phyloP scores from a whole-genome alignment of 1,139 yeast genomes.

The Entelexis paramagnoliae region DNA sequence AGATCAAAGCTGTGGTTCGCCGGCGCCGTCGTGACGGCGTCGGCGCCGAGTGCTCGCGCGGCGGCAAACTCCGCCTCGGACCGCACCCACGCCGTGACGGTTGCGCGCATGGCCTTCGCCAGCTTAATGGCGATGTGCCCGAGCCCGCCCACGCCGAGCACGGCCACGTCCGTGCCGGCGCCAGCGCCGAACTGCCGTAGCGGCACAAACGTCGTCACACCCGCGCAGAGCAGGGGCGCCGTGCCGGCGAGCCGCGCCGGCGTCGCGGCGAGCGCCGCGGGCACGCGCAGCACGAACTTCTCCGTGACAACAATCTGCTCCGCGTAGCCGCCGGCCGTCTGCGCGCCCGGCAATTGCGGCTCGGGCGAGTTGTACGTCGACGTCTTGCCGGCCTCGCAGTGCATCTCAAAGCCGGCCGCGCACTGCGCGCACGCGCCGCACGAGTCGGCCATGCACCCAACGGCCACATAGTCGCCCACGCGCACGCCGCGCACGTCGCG shows the following conservation, averaged over 20 bases:
- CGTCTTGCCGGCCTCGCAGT: slow-evolving; percentile 49
- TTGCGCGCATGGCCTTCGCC: slow-evolving; percentile 46
- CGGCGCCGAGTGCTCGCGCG: slow-evolving; percentile 20
- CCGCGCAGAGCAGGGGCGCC: slow-evolving; percentile 72
- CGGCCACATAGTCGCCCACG: slow-evolving; percentile 67
- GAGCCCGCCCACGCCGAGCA: slow-evolving; percentile 78
- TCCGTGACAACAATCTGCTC: slow-evolving; percentile 75
- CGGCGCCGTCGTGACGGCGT: slow-evolving; percentile 16
- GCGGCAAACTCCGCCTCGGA: slow-evolving; percentile 13
- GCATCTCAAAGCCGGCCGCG: slow-evolving; percentile 53
- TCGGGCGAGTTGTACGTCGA: slow-evolving; percentile 53
- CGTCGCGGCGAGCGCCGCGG: slow-evolving; percentile 39
- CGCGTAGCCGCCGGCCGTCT: slow-evolving; percentile 67
- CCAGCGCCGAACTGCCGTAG: slow-evolving; percentile 52
- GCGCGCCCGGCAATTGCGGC: slow-evolving; percentile 10
- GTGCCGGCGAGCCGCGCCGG: slow-evolving; percentile 50
- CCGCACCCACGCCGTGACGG: slow-evolving; percentile 16
- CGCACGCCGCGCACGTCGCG: slow-evolving; percentile 55
- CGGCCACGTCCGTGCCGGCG: slow-evolving; percentile 70
- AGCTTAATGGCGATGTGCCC: slow-evolving; percentile 73
- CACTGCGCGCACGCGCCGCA: slow-evolving; percentile 67
- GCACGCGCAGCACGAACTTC: slow-evolving; percentile 69
- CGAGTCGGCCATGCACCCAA: slow-evolving; percentile 61
- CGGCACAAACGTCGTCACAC: slow-evolving; percentile 76
- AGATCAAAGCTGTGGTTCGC: slow-evolving; percentile 25